A percentile compares a stretch with the other conserved stretches of the same genome.
Conservation (phyloP, 108 stramenopile species). For the Skeletonema potamos region DNA sequence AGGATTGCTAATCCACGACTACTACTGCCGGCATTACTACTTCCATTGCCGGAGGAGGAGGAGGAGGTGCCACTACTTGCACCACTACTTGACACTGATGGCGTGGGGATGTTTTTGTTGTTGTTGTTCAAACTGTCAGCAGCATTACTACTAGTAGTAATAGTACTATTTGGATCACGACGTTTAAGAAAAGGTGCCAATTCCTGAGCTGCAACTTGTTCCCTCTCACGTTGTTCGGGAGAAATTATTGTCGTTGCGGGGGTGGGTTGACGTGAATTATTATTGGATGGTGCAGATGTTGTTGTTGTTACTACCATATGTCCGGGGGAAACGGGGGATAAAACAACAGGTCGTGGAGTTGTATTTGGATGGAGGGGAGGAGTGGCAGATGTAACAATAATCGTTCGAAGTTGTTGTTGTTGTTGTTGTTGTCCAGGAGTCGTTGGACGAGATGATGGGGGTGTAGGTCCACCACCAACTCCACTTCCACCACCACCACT, state of each 20-base stretch:
- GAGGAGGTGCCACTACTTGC: not conserved
- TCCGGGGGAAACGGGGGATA: not conserved
- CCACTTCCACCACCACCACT: not conserved
- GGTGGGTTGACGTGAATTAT: conserved; percentile 17
- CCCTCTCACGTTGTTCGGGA: conserved; percentile 22
- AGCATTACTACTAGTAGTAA: not conserved
- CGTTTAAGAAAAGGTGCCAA: conserved; percentile 26
- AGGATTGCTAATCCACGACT: conserved; percentile 76
- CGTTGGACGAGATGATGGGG: not conserved
- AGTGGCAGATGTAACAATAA: not conserved
- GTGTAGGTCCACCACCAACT: not conserved
- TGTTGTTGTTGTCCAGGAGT: not conserved
- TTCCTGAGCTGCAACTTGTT: conserved; percentile 22
- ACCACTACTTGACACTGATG: too few species aligned
- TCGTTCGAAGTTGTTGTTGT: not conserved
- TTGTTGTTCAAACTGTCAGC: too few species aligned
- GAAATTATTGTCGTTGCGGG: not conserved
- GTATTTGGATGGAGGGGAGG: not conserved
- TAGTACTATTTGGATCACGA: not conserved
- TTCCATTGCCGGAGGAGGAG: not conserved
- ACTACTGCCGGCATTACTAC: conserved; percentile 22
- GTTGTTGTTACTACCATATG: not conserved
- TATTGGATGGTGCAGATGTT: not conserved
- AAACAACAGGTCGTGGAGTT: not conserved
- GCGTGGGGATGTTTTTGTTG: too few species aligned